Conservation (phyloP, 768 basidiomycete genomes). For the Suillus fuscotomentosus region DNA sequence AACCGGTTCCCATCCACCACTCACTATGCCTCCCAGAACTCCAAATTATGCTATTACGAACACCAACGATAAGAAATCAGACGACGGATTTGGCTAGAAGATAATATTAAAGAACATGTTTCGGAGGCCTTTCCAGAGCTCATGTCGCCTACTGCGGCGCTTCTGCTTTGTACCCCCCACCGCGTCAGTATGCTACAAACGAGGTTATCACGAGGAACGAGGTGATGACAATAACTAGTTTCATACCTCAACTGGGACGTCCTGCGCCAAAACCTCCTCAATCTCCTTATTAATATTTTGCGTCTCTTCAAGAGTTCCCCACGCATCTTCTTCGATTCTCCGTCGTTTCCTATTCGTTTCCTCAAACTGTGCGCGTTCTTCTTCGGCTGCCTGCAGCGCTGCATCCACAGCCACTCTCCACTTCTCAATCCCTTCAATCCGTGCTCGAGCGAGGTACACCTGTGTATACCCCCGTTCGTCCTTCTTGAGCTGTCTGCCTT, state of each 20-base stretch:
- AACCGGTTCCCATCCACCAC: not conserved
- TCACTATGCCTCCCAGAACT: not conserved
- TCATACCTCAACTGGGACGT: not conserved
- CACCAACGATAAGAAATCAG: not conserved
- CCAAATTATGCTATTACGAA: not conserved
- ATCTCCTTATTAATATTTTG: not conserved
- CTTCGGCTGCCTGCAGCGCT: slow-evolving; percentile 5
- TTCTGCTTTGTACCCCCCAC: slow-evolving; percentile 1
- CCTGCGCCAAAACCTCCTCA: not conserved
- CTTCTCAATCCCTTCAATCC: slow-evolving; percentile 1
- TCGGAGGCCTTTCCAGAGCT: slow-evolving; percentile 4
- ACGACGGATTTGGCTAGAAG: not conserved
- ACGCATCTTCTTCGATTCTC: not conserved
- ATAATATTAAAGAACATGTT: slow-evolving; percentile 1
- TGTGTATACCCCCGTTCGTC: not conserved
- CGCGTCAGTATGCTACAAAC: not conserved
- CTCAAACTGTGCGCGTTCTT: not conserved
- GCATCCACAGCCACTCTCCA: slow-evolving; percentile 1
- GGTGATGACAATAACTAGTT: not conserved
- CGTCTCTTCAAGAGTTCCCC: not conserved
- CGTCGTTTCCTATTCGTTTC: slow-evolving; percentile 1
- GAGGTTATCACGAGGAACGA: not conserved
- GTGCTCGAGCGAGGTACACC: not conserved
- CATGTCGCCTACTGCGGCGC: slow-evolving; percentile 1
- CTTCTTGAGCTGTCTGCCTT: not conserved